Conservation (phyloP, 257 asterid genomes). For the Fraxinus cuspidata region DNA sequence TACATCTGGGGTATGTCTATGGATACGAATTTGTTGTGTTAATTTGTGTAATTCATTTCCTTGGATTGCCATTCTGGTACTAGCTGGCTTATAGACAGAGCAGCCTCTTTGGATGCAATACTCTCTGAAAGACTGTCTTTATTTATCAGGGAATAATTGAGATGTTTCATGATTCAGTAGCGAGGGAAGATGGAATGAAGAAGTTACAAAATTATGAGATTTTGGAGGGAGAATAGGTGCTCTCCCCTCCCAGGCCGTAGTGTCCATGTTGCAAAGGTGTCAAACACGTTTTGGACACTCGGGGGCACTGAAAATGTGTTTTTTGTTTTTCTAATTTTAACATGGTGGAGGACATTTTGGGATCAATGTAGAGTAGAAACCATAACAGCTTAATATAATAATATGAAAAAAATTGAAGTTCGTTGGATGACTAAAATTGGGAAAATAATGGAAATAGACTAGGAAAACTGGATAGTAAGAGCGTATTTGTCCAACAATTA, state of each 20-base stretch:
- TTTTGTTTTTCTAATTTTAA: neutral
- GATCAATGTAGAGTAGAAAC: neutral
- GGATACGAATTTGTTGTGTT: neutral
- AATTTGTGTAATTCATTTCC: neutral
- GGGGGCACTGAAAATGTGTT: neutral
- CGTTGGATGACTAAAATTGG: neutral
- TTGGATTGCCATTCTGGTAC: neutral
- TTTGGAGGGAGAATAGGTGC: neutral
- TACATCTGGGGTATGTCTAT: neutral
- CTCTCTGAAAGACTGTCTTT: neutral
- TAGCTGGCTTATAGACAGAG: neutral
- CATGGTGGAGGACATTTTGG: neutral
- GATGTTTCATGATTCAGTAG: neutral
- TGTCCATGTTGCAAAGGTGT: neutral
- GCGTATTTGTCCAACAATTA: no score
- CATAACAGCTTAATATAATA: neutral
- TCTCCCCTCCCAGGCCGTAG: neutral
- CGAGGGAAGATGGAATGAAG: neutral
- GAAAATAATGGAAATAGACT: no score
- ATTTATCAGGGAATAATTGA: neutral
- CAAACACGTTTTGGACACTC: neutral
- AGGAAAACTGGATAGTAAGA: no score
- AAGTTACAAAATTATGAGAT: neutral
- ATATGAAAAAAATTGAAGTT: neutral
- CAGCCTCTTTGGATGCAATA: neutral